Evolutionary conservation across 2,329 filamentous ascomycete genomes (phyloP).

Genomic region (Lasiodiplodia hormozganensis): DNA sequence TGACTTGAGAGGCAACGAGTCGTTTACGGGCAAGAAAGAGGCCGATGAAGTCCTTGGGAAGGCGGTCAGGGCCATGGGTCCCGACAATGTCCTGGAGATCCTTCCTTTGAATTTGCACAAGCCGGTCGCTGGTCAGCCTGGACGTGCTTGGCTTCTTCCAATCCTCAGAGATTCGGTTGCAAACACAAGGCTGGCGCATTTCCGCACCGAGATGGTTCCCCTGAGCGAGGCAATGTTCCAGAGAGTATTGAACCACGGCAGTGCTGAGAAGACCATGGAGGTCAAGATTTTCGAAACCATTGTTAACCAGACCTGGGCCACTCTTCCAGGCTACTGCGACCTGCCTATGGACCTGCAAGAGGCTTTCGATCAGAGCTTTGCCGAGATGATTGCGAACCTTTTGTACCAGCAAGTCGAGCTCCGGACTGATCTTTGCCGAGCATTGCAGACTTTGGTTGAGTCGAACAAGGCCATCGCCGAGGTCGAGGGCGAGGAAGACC

Average conservation of each 20-base stretch:
- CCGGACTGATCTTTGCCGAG: slow-evolving; percentile 84
- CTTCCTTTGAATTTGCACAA: slow-evolving; percentile 86
- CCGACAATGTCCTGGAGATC: slow-evolving; percentile 79
- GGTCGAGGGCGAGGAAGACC: slow-evolving; percentile 71
- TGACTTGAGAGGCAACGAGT: slow-evolving; percentile 84
- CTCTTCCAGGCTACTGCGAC: slow-evolving; percentile 93
- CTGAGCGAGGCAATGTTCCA: slow-evolving; percentile 92
- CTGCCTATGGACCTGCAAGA: slow-evolving; percentile 74
- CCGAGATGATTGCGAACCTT: slow-evolving; percentile 88
- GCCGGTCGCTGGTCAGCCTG: slow-evolving; percentile 77
- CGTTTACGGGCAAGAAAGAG: slow-evolving; percentile 93
- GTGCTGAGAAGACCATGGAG: slow-evolving; percentile 89
- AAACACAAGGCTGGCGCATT: slow-evolving; percentile 87
- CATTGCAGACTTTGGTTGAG: slow-evolving; percentile 85
- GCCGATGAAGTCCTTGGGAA: slow-evolving; percentile 89
- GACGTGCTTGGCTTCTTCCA: slow-evolving; percentile 93
- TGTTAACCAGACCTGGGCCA: slow-evolving; percentile 94
- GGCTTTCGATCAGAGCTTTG: slow-evolving; percentile 85
- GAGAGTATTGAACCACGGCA: slow-evolving; percentile 80
- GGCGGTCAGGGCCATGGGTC: slow-evolving; percentile 88
- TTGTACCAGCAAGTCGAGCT: slow-evolving; percentile 91
- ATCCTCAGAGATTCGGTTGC: slow-evolving; percentile 87
- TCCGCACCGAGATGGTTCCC: slow-evolving; percentile 84
- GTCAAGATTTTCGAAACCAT: slow-evolving; percentile 98
- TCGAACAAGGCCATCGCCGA: slow-evolving; percentile 84